Evolutionary conservation across 2,329 filamentous ascomycete species (phyloP), one percentile per base, ranked within the genome.

Genomic region (Alternaria sp.): DNA sequence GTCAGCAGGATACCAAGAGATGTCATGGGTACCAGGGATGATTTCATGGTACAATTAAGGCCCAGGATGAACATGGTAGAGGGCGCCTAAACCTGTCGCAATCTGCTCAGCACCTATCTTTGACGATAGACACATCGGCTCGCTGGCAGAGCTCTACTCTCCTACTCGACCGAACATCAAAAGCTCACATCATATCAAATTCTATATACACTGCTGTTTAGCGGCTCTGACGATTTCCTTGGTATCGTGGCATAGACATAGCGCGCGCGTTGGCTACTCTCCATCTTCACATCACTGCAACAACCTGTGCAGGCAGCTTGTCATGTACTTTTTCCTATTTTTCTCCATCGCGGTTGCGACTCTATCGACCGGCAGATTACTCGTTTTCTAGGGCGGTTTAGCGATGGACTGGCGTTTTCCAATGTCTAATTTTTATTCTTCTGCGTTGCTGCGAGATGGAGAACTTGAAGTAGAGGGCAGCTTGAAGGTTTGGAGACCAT

Each of bases 1-100:
- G 88, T 97, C 66, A 95, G 92, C 75, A 89, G 91, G 51, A 86
- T 97, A 62, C 93, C 94, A 0, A 89, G 88, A 59, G 92, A 94
- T 68, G 87, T 89, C 43, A 92, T 96, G 59, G 94, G 93, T 66
- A 93, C 92, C 4, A 85, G 85, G 71, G 87, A 90, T 34, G 87
- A 92, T 57, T 79, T 94, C 76, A 79, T 82, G 58, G 79, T 78
- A n/a, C 81, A 88, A 65, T 78, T 90, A 74, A 80, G 80, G 69
- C 88, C 88, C 36, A 81, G 80, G 59, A 85, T 86, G 84, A 81
- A 85, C 72, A 79, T 88, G 78, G 73, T 76, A 1, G 34, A 46
- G 7, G 67, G 65, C 41, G 73, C 69, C 56, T 78, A 76, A 66
- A 51, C 49, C 39, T n/a, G 20, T 56, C 46, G 60, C 38, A 28